Base-by-base conservation (phyloP, 2,329 filamentous ascomycete species). In the Ceratocystis papillata region DNA sequence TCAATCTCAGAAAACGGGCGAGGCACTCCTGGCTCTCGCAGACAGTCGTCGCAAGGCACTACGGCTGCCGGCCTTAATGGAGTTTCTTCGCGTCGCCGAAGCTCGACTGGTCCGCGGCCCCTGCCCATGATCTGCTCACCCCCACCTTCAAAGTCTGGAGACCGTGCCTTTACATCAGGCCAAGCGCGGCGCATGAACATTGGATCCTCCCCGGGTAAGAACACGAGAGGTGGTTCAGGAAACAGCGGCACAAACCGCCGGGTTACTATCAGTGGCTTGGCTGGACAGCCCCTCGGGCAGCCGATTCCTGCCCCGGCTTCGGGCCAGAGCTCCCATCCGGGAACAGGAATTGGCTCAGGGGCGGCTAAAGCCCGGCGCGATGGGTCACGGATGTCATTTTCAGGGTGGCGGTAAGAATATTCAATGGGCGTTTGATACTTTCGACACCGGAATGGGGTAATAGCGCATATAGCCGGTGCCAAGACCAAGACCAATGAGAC, bases 161-260 rank as follows among this genome's bases (percentile, higher is more conserved):
- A n/a, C 20, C 75, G 72, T 63, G 68, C 72, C 17, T 76, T 84
- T 69, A 83, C 81, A 10, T 75, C 79, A 1, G 81, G 81, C 1
- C 82, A 85, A 71, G 82, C 81, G 25, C 74, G 82, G 64, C 77
- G 82, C 59, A 84, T 85, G 81, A 81, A 83, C 69, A 73, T 84
- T 67, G 77, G 78, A 45, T 65, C 64, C 22, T 65, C 64, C n/a
- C 64, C 64, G n/a, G 64, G n/a, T 28, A 50, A 77, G 76, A 15
- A 78, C 75, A 68, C 70, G 78, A 67, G 72, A 74, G 12, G 44
- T 71, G 3, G 75, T 76, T 46, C 37, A 20, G 37, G 25, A 25
- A 69, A 67, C 65, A 70, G 17, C 12, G 72, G 72, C 28, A 71
- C 71, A 45, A 69, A 72, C 10, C 73, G 75, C 44, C 74, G 75